Evolutionary conservation across 345 rosid species (phyloP).

Genomic region (Adansonia digitata): DNA sequence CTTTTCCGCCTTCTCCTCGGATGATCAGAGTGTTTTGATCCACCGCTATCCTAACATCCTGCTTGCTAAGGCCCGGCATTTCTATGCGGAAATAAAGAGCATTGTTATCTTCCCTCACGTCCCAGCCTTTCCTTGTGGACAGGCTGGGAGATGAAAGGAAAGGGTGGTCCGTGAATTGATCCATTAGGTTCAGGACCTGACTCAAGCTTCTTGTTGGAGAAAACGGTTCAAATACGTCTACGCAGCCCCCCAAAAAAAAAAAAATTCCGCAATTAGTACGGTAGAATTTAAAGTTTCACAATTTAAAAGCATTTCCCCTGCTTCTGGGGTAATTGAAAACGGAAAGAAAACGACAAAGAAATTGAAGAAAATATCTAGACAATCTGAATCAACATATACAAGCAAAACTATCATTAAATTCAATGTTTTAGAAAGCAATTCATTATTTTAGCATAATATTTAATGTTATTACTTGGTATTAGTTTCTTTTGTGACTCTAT

Average conservation of each 20-base stretch:
- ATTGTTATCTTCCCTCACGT: conserved; percentile 35
- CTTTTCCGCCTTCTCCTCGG: conserved; percentile 52
- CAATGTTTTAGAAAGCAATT: background rate
- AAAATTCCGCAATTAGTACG: too few relatives aligned
- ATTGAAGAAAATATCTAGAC: background rate
- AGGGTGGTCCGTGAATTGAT: conserved; percentile 48
- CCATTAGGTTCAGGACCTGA: conserved; percentile 64
- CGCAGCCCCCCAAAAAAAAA: too few relatives aligned
- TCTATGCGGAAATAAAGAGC: conserved; percentile 34
- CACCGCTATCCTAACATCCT: conserved; percentile 49
- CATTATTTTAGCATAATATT: too few relatives aligned
- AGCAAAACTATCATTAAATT: background rate
- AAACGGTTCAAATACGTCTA: conserved; percentile 61
- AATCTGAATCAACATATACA: background rate
- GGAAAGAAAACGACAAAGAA: background rate
- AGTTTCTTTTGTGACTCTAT: background rate
- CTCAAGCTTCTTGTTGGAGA: conserved; percentile 55
- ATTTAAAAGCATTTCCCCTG: background rate
- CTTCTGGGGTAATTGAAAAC: background rate
- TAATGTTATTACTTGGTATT: too few relatives aligned
- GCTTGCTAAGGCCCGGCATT: conserved; percentile 59
- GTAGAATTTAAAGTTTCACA: background rate
- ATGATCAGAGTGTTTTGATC: conserved; percentile 63
- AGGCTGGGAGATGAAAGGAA: conserved; percentile 29
- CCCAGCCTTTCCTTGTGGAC: conserved; percentile 28